Conservation (phyloP, 2,329 filamentous ascomycete species). For the Fusarium sp. region DNA sequence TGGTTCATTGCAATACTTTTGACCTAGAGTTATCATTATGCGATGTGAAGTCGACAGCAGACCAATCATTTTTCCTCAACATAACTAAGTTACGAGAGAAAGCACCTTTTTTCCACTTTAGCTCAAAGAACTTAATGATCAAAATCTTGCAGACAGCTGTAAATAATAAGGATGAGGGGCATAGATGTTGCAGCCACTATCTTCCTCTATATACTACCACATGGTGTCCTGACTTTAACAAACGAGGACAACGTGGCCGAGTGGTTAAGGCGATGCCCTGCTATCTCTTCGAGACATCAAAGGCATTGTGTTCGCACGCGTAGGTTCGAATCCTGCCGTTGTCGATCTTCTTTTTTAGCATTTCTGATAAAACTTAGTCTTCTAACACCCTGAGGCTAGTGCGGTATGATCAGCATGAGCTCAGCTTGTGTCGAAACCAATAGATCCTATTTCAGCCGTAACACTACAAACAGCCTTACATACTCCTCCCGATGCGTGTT, state of each 20-base stretch:
- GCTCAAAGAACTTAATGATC: background rate
- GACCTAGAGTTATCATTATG: background rate
- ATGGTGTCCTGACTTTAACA: fast-evolving
- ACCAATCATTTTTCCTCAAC: background rate
- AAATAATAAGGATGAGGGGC: too few species aligned
- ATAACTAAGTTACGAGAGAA: background rate
- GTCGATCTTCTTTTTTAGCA: background rate
- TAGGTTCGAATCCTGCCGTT: conserved; percentile 39
- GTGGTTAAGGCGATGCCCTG: conserved; percentile 39
- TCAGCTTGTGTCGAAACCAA: background rate
- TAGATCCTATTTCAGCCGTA: background rate
- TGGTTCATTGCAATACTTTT: background rate
- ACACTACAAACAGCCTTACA: background rate
- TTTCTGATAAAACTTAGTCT: too few species aligned
- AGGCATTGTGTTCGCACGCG: conserved; percentile 39
- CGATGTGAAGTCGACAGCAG: background rate
- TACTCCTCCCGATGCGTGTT: background rate
- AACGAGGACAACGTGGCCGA: conserved; percentile 31
- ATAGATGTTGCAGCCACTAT: too few species aligned
- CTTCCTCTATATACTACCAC: background rate
- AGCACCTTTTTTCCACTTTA: background rate
- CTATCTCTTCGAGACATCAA: conserved; percentile 28
- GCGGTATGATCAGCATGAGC: background rate
- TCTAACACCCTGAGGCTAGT: too few species aligned
- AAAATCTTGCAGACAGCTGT: too few species aligned